Conservation (phyloP, 2,329 filamentous ascomycete species). For the Periconia digitata region DNA sequence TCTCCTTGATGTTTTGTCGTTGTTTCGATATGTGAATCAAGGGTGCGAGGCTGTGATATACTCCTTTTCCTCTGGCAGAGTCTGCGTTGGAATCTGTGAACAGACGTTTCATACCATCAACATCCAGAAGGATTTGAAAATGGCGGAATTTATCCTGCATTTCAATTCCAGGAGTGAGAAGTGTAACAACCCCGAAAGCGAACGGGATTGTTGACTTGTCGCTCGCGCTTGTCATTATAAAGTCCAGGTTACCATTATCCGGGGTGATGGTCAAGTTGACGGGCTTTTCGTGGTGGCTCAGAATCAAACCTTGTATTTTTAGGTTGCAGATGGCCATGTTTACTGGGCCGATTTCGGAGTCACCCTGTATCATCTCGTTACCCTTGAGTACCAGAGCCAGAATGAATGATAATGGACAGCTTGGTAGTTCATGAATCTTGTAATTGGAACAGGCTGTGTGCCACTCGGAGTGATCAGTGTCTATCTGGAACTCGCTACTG, state of each 20-base stretch:
- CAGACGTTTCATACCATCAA: neutral
- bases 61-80: neutral
- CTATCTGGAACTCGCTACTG: constrained; percentile 47
- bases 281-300: neutral
- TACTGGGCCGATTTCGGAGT: neutral
- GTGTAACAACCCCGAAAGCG: neutral
- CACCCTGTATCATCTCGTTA: neutral
- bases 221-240: neutral
- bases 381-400: neutral
- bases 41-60: neutral
- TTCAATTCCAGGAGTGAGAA: neutral
- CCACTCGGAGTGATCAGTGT: constrained; percentile 32
- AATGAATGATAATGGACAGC: neutral
- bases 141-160: neutral
- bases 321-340: neutral
- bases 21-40: neutral
- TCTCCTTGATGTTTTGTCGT: neutral
- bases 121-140: neutral
- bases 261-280: neutral
- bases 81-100: neutral
- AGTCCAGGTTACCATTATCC: neutral
- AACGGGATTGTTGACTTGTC: neutral
- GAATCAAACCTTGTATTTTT: neutral
- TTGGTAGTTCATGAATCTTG: neutral
- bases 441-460: neutral